Evolutionary conservation across 768 basidiomycete genomes (phyloP).

Genomic region (Terana coerulea): DNA sequence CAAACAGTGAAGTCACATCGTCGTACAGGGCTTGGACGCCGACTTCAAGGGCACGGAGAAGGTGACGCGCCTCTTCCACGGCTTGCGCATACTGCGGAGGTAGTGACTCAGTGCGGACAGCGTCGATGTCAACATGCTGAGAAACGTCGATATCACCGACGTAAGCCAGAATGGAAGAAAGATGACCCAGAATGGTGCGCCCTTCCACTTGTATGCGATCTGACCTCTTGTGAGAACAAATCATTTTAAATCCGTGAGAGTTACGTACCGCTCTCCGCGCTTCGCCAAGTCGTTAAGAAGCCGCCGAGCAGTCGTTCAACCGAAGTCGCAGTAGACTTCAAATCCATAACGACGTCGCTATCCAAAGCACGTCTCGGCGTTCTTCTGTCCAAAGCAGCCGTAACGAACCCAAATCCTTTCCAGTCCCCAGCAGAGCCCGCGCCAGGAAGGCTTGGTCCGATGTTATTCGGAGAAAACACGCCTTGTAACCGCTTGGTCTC

Average conservation of each 20-base stretch:
- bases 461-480: slow-evolving; percentile 53
- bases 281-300: slow-evolving; percentile 1
- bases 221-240: slow-evolving; percentile 15
- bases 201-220: slow-evolving; percentile 34
- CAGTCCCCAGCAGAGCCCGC: slow-evolving; percentile 73
- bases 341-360: slow-evolving; percentile 49
- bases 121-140: slow-evolving; percentile 79
- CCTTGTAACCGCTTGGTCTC: slow-evolving; percentile 34
- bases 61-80: slow-evolving; percentile 62
- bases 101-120: slow-evolving; percentile 26
- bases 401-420: slow-evolving; percentile 85
- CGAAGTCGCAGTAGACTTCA: slow-evolving; percentile 42
- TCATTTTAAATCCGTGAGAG: background rate
- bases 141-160: slow-evolving; percentile 75
- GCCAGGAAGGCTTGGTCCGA: slow-evolving; percentile 78
- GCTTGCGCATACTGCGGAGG: slow-evolving; percentile 30
- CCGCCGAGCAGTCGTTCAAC: slow-evolving; percentile 27
- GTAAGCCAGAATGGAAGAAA: slow-evolving; percentile 55
- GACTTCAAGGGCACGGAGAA: slow-evolving; percentile 69
- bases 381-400: slow-evolving; percentile 45
- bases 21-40: slow-evolving; percentile 73
- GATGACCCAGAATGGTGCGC: slow-evolving; percentile 48
- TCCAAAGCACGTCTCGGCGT: slow-evolving; percentile 45
- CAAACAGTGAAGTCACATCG: slow-evolving; percentile 57
- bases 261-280: slow-evolving; percentile 7